Evolutionary conservation across 768 basidiomycete species (phyloP).

Genomic region (Gelatoporia subvermispora): DNA sequence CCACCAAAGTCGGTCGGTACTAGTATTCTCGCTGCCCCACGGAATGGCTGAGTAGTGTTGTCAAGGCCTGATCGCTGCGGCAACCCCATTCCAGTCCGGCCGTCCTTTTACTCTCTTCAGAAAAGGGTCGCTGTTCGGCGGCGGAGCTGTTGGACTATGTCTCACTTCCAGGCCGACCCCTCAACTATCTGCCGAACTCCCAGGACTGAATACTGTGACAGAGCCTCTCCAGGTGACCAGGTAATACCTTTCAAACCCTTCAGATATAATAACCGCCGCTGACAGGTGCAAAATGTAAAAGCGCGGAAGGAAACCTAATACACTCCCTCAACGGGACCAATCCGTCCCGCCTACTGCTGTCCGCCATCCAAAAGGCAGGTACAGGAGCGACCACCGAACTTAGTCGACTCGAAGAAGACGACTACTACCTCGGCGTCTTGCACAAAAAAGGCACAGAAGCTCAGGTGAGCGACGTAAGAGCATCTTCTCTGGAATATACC

Average conservation of each 20-base stretch:
- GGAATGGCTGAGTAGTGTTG: neutral
- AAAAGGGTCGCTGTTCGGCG: too few relatives aligned
- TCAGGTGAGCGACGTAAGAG: neutral
- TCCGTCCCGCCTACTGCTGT: conserved; percentile 56
- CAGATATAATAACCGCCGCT: neutral
- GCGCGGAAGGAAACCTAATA: conserved; percentile 72
- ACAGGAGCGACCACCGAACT: conserved; percentile 14
- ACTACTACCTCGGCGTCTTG: conserved; percentile 51
- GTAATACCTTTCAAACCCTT: conserved; percentile 27
- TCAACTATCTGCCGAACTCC: conserved; percentile 23
- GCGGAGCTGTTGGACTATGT: conserved; percentile 65
- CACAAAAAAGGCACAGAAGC: conserved; percentile 16
- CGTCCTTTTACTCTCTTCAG: conserved; percentile 67
- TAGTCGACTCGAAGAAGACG: conserved; percentile 41
- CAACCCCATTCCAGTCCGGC: conserved; percentile 79
- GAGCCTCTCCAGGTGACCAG: conserved; percentile 46
- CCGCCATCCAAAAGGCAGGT: conserved; percentile 39
- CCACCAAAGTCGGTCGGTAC: conserved; percentile 42
- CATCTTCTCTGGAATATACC: neutral
- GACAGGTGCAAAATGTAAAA: conserved; percentile 18
- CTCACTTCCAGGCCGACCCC: conserved; percentile 12
- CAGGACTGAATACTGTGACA: conserved; percentile 40
- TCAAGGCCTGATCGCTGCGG: conserved; percentile 62
- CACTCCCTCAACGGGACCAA: conserved; percentile 51
- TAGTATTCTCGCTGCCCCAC: neutral